Conservation (phyloP, 345 rosid genomes). For the Melaleuca alternifolia region DNA sequence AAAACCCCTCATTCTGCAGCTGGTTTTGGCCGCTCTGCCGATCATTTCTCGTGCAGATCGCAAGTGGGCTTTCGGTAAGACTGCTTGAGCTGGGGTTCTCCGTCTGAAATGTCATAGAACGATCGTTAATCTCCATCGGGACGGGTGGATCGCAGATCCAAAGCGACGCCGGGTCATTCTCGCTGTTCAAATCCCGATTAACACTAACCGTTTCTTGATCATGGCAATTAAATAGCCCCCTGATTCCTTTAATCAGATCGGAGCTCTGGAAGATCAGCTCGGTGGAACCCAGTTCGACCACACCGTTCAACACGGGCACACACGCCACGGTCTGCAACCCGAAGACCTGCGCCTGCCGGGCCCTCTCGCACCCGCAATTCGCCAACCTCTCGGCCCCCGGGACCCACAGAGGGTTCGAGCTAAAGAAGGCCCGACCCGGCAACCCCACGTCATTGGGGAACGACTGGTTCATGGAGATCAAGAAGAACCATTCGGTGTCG, state of each 20-base stretch:
- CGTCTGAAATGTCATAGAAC: constrained; percentile 24
- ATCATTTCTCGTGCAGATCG: background rate
- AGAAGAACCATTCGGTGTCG: constrained; percentile 88
- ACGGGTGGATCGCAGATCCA: constrained; percentile 64
- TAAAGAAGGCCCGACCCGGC: constrained; percentile 59
- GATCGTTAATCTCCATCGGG: constrained; percentile 30
- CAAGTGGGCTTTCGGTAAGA: constrained; percentile 28
- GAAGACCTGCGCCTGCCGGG: constrained; percentile 51
- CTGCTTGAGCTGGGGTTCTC: constrained; percentile 38
- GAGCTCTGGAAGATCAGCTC: constrained; percentile 56
- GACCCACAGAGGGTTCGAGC: constrained; percentile 50
- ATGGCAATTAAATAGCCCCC: constrained; percentile 43
- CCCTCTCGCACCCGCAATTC: constrained; percentile 49
- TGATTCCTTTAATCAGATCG: constrained; percentile 61
- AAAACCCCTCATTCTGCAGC: constrained; percentile 18
- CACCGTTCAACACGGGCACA: constrained; percentile 58
- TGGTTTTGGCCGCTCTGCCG: constrained; percentile 16
- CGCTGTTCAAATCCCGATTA: constrained; percentile 22
- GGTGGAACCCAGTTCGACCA: constrained; percentile 74
- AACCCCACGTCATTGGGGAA: constrained; percentile 52
- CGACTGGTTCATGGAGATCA: constrained; percentile 79
- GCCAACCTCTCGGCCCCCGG: constrained; percentile 49
- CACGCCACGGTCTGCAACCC: constrained; percentile 75
- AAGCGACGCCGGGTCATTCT: constrained; percentile 12
- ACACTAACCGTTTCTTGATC: constrained; percentile 22